Base-by-base conservation (phyloP, 495 filamentous ascomycete genomes). In the Penicillium canescens region DNA sequence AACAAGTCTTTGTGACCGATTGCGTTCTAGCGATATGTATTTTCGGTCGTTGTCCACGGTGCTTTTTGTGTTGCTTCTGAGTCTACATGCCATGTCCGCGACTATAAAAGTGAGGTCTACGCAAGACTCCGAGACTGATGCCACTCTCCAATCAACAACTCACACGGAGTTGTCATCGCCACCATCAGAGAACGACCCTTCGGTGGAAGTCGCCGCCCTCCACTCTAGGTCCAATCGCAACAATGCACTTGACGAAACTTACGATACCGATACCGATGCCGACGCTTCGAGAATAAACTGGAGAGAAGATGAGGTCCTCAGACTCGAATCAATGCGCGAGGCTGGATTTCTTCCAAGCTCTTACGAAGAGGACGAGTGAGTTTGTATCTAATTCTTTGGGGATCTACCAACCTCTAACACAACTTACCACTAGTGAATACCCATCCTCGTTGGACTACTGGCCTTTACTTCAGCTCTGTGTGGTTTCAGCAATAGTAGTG, bases 401-500 rank as follows among this genome's bases (percentile, higher is more conserved):
- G 10, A 11, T 26, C 16, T 14, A 10, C 12, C 8, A 20, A 28
- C 6, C 2, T 10, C 46, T 48, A 38, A 48, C 23, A 11, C 1
- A 3, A 16, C 3, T 13, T 23, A 4, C 1, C 1, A 8, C 2
- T 3, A 49, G 46, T 40, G 13, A 49, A n/a, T 12, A n/a, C 18
- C 34, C 45, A 26, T 24, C 23, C 8, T 31, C 28, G 5, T 21
- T 33, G 3, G 18, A 24, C 2, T 43, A 21, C n/a, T 36, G 49
- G 49, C 31, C 49, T 16, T 26, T 51, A 0, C 16, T 43, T 6
- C 23, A 36, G n/a, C 35, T 51, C 13, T 35, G 39, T 20, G 11
- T 51, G 6, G 13, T 42, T 24, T 51, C 49, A 24, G 39, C 49
- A 6, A 51, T 51, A 10, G 49, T 5, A 4, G 42, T 51, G 16